Conservation (phyloP, 2,329 filamentous ascomycete genomes). For the Monilinia laxa region DNA sequence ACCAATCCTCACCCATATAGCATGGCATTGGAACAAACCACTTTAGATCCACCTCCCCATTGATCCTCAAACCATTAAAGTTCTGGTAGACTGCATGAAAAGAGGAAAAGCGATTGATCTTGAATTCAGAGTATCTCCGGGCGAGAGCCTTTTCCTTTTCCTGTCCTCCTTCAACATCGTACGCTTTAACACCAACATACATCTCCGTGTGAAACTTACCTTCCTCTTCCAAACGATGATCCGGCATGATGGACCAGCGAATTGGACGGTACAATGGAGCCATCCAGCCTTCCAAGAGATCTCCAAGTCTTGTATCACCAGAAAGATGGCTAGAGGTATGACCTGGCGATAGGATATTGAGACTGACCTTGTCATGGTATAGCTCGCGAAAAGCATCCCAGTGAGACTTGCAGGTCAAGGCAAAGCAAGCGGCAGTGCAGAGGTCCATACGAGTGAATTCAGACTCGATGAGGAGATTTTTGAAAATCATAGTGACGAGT, state of each 20-base stretch:
- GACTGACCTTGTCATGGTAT: not conserved
- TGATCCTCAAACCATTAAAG: not conserved
- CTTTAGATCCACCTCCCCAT: rapidly evolving
- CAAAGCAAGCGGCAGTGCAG: constrained; percentile 7
- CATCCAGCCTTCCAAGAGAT: not conserved
- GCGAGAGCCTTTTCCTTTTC: not conserved
- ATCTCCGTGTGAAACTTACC: not conserved
- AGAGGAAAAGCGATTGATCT: rapidly evolving
- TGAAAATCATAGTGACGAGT: not conserved
- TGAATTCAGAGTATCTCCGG: not conserved
- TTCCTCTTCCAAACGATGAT: not conserved
- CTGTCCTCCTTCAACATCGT: not conserved
- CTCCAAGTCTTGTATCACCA: not conserved
- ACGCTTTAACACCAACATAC: not conserved
- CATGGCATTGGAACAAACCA: not conserved
- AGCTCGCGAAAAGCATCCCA: not conserved
- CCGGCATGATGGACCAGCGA: rapidly evolving
- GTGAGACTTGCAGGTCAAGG: not conserved
- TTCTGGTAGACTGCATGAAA: not conserved
- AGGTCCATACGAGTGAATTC: not conserved
- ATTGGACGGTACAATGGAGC: not conserved
- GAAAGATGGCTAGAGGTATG: rapidly evolving
- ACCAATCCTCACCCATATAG: constrained; percentile 1
- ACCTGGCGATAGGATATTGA: not conserved
- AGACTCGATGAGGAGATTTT: not conserved